Evolutionary conservation across 441 rosid genomes (phyloP), one percentile per base, ranked within the genome.

Genomic region (Adansonia rubrostipa): DNA sequence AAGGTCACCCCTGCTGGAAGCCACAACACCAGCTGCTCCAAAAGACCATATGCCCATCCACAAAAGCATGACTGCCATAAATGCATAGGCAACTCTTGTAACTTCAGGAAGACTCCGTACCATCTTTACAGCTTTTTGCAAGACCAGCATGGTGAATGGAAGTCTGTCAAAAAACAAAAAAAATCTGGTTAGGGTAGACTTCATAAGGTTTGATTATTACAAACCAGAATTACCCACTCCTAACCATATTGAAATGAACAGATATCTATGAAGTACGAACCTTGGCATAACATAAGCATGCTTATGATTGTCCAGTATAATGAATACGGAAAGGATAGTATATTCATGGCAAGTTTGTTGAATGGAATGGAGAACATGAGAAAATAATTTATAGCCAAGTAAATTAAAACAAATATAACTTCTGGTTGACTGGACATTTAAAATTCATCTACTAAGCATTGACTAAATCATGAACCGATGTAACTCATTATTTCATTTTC

Each of bases 11-110:
- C 91, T 81, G 84, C 89, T 88, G 67, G 97, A 94, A 44, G 99
- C 97, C 80, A 96, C 93, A 77, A 96, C 97, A 81, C 98, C 98
- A 75, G 98, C 90, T 60, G 89, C 97, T 73, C 99, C 97, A 67
- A 94, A 92, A 71, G 98, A 92, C 98, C 98, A 94, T 67, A 96
- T 75, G 76, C 79, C 89, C 97, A 94, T 93, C 99, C 99, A 96
- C 72, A 91, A 78, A 85, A 94, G 96, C 93, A 96, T 88, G 47
- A 92, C 81, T 20, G 87, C 69, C 84, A 92, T 94, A 84, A 96
- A 94, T 68, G 86, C 88, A 87, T 88, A 89, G 0, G 98, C 93
- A 71, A 96, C 88, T 84, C 95, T 80, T 77, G 80, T 88, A 61
- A 89, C 98, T 84, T 92, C 93, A 75, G 97, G 97, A 87, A 96